Conservation (phyloP, 2,329 filamentous ascomycete genomes). For the Hansfordia pulvinata region DNA sequence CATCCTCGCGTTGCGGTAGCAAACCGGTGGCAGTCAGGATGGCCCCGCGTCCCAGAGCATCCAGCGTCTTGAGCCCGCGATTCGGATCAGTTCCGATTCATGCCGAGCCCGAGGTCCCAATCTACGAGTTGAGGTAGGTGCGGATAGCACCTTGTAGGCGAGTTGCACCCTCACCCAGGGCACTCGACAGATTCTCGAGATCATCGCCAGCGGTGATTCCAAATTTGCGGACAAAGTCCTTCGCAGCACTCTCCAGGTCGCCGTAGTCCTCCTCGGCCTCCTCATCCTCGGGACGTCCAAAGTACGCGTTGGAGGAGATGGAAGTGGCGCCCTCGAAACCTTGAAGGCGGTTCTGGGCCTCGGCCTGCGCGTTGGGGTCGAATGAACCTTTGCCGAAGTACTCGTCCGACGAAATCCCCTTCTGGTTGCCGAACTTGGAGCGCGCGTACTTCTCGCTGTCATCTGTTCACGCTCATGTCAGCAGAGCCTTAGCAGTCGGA, state of each 20-base stretch:
- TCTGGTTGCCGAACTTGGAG: slow-evolving; percentile 80
- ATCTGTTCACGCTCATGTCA: slow-evolving; percentile 33
- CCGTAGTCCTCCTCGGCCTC: slow-evolving; percentile 63
- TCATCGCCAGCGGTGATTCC: slow-evolving; percentile 94
- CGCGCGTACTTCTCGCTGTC: slow-evolving; percentile 77
- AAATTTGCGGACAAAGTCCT: slow-evolving; percentile 91
- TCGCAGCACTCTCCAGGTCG: slow-evolving; percentile 83
- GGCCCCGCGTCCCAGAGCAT: no score
- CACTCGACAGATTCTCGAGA: slow-evolving; percentile 73
- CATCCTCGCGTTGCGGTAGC: no score
- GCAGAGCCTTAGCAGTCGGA: no score
- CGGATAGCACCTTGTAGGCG: slow-evolving; percentile 68
- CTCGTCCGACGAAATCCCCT: slow-evolving; percentile 94
- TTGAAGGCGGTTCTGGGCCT: slow-evolving; percentile 77
- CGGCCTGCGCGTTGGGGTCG: slow-evolving; percentile 65
- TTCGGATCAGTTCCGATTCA: no score
- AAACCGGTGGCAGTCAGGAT: no score
- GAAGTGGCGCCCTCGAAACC: slow-evolving; percentile 85
- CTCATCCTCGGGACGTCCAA: slow-evolving; percentile 83
- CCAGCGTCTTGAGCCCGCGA: no score
- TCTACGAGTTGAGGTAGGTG: slow-evolving; percentile 46
- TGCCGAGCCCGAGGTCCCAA: no score
- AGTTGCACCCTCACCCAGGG: slow-evolving; percentile 74
- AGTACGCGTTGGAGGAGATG: slow-evolving; percentile 96
- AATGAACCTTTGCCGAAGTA: slow-evolving; percentile 89